Percentiles rank a stretch among this genome's conserved stretches.
Conservation (phyloP, 148 eudicot genomes). For the Diospyros lotus region DNA sequence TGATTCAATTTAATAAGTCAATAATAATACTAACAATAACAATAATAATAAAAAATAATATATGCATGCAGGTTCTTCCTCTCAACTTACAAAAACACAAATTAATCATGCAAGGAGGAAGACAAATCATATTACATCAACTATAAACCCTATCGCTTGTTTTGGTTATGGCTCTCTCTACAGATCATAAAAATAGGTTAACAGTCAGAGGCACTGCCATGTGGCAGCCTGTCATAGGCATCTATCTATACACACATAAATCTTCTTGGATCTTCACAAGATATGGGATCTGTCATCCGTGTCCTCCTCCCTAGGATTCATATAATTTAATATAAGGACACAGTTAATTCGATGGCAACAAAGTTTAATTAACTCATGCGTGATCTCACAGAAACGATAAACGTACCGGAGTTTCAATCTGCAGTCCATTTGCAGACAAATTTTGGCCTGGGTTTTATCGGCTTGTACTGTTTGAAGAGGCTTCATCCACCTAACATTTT, state of each 20-base stretch:
- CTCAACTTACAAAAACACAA: no score
- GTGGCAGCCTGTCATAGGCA: not conserved
- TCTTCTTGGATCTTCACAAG: not conserved
- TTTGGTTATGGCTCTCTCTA: no score
- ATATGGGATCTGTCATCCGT: not conserved
- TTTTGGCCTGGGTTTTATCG: constrained; percentile 9
- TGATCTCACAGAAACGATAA: not conserved
- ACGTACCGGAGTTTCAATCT: not conserved
- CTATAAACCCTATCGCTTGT: no score
- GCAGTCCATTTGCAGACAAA: constrained; percentile 7
- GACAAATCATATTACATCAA: not conserved
- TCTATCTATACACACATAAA: not conserved
- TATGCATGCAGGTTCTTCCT: no score
- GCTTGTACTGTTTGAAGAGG: not conserved
- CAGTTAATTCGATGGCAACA: not conserved
- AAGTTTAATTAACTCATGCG: not conserved
- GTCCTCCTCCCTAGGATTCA: constrained; percentile 9
- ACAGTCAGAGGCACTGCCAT: not conserved
- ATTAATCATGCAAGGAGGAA: no score
- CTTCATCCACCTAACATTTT: constrained; percentile 1
- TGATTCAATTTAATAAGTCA: no score
- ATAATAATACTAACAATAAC: no score
- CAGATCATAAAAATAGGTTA: not conserved
- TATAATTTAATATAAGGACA: not conserved
- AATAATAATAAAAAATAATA: no score